Base-by-base conservation (phyloP, 164 flowering plant genomes). In the Amborella trichopoda region DNA sequence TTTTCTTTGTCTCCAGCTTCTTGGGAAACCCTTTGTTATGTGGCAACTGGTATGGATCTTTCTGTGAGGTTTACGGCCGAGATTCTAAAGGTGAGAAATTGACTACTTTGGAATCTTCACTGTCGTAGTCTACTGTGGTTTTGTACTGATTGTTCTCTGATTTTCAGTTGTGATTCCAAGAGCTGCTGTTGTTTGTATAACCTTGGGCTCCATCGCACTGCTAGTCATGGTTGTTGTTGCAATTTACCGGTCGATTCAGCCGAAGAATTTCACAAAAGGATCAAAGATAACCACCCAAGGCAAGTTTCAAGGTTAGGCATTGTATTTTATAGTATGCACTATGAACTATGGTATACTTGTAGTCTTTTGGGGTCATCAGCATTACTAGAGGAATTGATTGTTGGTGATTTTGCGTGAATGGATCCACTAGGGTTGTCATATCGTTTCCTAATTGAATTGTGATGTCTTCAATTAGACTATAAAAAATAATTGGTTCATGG, bases 41-140 rank as follows among this genome's bases (percentile, higher is more conserved):
- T 61, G 87, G 91, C 12, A 68, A 83, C 55, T 86, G 95, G 95
- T 20, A 59, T 20, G 86, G 94, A 44, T 83, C 94, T 18, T 49
- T 65, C 19, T 86, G 95, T 54, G 66, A 66, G 5, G 71, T 84
- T 11, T 58, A 40, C 55, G 45, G 26, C 3, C 59, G 58, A 16
- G 76, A 62, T 54, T 41, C 86, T 10, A 77, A 66, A 74, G 97
- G 97, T 90, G 59, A 6, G 6, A 1, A 1, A 5, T 16, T 28
- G 25, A 17, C 20, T 5, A 0, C 6, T 26, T n/a, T n/a, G n/a
- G n/a, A n/a, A n/a, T n/a, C n/a, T n/a, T n/a, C n/a, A n/a, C n/a
- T n/a, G n/a, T n/a, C n/a, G n/a, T n/a, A n/a, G n/a, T n/a, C n/a
- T n/a, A n/a, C n/a, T n/a, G n/a, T n/a, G n/a, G n/a, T n/a, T n/a